Conservation (phyloP, 805 yeast species). For the Candida ulmi region DNA sequence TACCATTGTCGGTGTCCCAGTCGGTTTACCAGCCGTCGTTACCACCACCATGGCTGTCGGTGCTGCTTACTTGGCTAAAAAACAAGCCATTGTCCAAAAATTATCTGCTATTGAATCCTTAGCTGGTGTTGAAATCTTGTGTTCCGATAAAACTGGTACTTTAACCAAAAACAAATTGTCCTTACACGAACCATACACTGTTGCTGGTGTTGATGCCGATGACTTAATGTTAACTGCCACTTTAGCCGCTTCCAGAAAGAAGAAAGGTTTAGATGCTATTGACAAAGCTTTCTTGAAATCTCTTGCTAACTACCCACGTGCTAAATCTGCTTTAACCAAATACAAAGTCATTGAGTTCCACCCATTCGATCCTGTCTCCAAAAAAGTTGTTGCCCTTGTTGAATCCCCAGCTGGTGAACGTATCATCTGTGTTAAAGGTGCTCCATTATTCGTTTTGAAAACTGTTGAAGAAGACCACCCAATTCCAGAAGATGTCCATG, state of each 20-base stretch:
- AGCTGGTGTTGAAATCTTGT: conserved; percentile 96
- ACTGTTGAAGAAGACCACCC: conserved; percentile 97
- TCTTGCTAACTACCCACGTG: conserved; percentile 82
- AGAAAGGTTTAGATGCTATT: conserved; percentile 96
- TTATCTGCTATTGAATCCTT: conserved; percentile 94
- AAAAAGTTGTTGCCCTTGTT: conserved; percentile 92
- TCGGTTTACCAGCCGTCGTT: conserved; percentile 97
- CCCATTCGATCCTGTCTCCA: conserved; percentile 97
- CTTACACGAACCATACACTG: conserved; percentile 95
- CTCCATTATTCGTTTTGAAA: conserved; percentile 93
- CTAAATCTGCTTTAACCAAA: conserved; percentile 86
- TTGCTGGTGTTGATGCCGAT: conserved; percentile 93
- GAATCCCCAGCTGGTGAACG: conserved; percentile 96
- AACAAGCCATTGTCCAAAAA: conserved; percentile 95
- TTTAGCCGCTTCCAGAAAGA: conserved; percentile 96
- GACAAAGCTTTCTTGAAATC: conserved; percentile 96
- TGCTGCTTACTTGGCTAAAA: conserved; percentile 97
- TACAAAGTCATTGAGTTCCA: conserved; percentile 94
- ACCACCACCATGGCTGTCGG: conserved; percentile 99
- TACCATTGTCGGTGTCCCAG: conserved; percentile 97
- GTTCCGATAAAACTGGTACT: conserved; percentile 98
- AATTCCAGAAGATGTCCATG: conserved; percentile 88
- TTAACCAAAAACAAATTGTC: conserved; percentile 95
- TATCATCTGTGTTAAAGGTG: conserved; percentile 95
- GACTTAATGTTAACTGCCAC: conserved; percentile 97